Evolutionary conservation across 345 rosid species (phyloP), one percentile per base, ranked within the genome.

Genomic region (Raphanus sativus): DNA sequence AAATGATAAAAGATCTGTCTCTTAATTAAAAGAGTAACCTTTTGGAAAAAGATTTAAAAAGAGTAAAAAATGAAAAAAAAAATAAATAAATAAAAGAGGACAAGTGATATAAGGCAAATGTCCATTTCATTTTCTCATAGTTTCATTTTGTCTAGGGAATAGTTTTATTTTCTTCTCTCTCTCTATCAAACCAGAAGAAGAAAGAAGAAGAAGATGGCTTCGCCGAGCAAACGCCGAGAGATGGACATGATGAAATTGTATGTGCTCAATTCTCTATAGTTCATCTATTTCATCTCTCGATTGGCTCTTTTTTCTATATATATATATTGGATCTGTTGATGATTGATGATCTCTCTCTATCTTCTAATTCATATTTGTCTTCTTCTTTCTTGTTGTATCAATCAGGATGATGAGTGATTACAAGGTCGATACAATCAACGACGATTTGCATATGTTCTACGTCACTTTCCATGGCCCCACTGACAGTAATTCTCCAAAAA

Each of bases 221-320:
- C 89, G 26, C 92, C 92, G 11, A 88, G 88, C 87, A 90, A 90
- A 79, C 90, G 95, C 79, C 73, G 95, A 63, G 90, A 88, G 82
- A 88, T 84, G 90, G 95, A 90, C 80, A 78, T 87, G 86, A 88
- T 87, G 95, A 90, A 88, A 83, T 72, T 90, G 92, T 90, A 6
- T 67, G 55, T n/a, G 55, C 17, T 81, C 62, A 21, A 36, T 48
- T 71, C 58, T 36, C 40, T 34, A 7, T 5, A 38, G 12, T 56
- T 72, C 12, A 45, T 70, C 15, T 6, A 63, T 54, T 13, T 28
- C 0, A 40, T 64, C 2, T 66, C 64, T 65, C 13, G 17, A 28
- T 77, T 52, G 13, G 45, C 45, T 38, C 45, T 38, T 38, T 9
- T 36, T 34, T 0, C 5, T 30, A 30, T 32, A 7, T 7, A 38